Evolutionary conservation across 2,329 filamentous ascomycete genomes (phyloP), one percentile per base, ranked within the genome.

Genomic region (Ceratocystis ficicola): DNA sequence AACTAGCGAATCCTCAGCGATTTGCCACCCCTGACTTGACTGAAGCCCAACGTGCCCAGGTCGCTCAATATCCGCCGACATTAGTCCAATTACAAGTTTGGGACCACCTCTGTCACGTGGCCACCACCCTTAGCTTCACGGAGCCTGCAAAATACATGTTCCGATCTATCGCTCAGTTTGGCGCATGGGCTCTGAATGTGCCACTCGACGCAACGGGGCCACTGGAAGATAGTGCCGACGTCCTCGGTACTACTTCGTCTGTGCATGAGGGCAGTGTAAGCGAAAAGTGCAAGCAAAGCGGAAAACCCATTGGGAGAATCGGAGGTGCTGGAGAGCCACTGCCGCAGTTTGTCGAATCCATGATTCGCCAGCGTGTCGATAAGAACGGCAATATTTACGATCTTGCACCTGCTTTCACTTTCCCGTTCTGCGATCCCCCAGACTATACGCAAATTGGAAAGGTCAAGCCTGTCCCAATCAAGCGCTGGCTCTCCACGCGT

Each of bases 111-210:
- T 97, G 94, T 71, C 93, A 97, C 73, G 92, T 95, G 5, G 86
- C 88, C 0, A 90, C 93, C 0, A 96, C 92, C 0, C 80, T 97
- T n/a, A 95, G 90, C 71, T 97, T 96, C 74, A 97, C 93, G 0
- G 83, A 87, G n/a, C 94, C 94, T 0, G 94, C 93, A 59, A 97
- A 97, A 74, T 89, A 88, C 76, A 96, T 97, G 91, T 97, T 90
- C 73, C 84, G 93, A 61, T 89, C 90, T 1, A 85, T 96, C 64
- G 89, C 94, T 0, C 93, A 96, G 70, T 97, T 99, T 72, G 88
- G 91, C 1, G 90, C 92, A 0, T 97, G 92, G 92, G 88, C 88
- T 0, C 80, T 96, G 25, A 90, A 92, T 0, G 74, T 87, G 44
- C 87, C 92, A 68, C 89, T 95, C 68, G 88, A 92, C 69, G 79